Base-by-base conservation (phyloP, 495 filamentous ascomycete species). In the Lichenothelia convexa region DNA sequence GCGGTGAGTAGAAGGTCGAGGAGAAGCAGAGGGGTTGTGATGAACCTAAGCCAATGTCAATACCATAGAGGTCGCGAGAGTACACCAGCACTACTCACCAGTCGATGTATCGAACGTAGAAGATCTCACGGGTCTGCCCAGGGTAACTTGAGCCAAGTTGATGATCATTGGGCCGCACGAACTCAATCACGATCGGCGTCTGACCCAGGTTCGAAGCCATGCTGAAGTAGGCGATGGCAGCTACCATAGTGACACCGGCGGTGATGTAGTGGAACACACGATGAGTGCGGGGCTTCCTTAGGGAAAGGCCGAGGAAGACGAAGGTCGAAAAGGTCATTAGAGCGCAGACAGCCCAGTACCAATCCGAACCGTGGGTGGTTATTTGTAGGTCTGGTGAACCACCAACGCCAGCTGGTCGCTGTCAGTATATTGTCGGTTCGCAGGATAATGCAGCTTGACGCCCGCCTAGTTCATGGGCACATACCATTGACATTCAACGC, bases 201-300 rank as follows among this genome's bases (percentile, higher is more conserved):
- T 67, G 74, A 34, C 78, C 78, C 0, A 83, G 56, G 47, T 79
- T 70, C 4, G 73, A 70, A 27, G 63, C 75, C 65, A 79, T 75
- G 44, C 67, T 63, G 52, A 72, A 83, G 48, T 81, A 80, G 21
- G 75, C 64, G 40, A 78, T 68, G 17, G 68, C 56, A 5, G 72
- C 69, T 13, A 79, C 67, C 32, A 74, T 53, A 12, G 73, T 67
- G 42, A 72, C 63, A 8, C 57, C 54, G 18, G 70, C 67, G 3
- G 68, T 68, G 47, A 80, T 68, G 53, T 80, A 78, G 56, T 81
- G 74, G 56, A 80, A 80, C 41, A 79, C 47, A 12, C 78, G 67
- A 35, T 57, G 35, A 17, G 40, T 49, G 26, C 66, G 65, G 9
- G 60, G 63, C 32, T 64, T 67, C 2, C 45, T 56, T 40, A 68